Conservation (phyloP, 2,329 filamentous ascomycete genomes). For the Fusarium sp. region DNA sequence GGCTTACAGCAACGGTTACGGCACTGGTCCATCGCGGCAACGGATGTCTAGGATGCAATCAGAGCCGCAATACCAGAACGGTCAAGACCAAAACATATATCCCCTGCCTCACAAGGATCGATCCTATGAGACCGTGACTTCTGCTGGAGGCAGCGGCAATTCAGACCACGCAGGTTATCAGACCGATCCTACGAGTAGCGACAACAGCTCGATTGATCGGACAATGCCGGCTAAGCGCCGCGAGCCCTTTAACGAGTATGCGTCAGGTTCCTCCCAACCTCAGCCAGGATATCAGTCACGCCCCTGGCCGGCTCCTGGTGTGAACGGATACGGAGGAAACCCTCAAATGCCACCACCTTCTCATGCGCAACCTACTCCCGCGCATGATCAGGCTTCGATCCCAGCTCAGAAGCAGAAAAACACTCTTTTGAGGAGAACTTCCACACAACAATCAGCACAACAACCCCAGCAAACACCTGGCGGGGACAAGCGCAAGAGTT, state of each 20-base stretch:
- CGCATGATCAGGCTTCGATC: slow-evolving; percentile 31
- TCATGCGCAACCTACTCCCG: slow-evolving; percentile 38
- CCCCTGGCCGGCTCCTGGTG: slow-evolving; percentile 53
- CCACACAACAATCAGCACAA: slow-evolving; percentile 40
- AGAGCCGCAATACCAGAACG: slow-evolving; percentile 57
- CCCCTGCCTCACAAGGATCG: slow-evolving; percentile 74
- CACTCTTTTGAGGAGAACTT: slow-evolving; percentile 47
- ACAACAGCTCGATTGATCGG: slow-evolving; percentile 91
- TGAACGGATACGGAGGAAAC: slow-evolving; percentile 43
- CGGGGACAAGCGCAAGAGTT: slow-evolving; percentile 85
- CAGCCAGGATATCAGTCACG: slow-evolving; percentile 57
- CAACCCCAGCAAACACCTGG: slow-evolving; percentile 39
- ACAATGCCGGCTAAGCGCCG: slow-evolving; percentile 66
- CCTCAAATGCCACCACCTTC: slow-evolving; percentile 44
- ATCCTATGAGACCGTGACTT: slow-evolving; percentile 88
- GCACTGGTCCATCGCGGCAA: slow-evolving; percentile 42
- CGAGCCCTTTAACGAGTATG: slow-evolving; percentile 72
- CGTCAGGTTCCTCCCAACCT: slow-evolving; percentile 65
- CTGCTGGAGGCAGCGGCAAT: slow-evolving; percentile 77
- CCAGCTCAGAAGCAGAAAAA: slow-evolving; percentile 47
- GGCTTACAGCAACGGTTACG: slow-evolving; percentile 51
- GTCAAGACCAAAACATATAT: slow-evolving; percentile 61
- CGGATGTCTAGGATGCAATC: slow-evolving; percentile 58
- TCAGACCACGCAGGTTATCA: slow-evolving; percentile 82
- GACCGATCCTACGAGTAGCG: slow-evolving; percentile 87